phyloP scores from a whole-genome alignment of 108 stramenopile species.

The Nannochloropsis gaditana region DNA sequence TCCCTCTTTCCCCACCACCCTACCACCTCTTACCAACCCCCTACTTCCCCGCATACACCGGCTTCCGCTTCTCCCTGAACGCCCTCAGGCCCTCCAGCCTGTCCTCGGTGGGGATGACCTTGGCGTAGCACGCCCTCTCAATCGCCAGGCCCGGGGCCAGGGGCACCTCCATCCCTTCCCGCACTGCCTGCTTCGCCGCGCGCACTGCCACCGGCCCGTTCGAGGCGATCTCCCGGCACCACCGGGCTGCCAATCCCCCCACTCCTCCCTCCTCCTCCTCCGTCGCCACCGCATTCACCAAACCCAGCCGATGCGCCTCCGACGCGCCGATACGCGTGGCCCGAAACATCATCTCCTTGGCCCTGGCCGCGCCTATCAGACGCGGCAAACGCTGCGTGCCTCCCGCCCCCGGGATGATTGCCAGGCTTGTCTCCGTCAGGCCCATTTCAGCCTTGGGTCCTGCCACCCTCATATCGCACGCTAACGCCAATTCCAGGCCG shows the following conservation, averaged over 20 bases:
- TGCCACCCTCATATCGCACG: conserved; percentile 80
- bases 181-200: conserved; percentile 68
- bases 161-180: conserved; percentile 55
- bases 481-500: conserved; percentile 84
- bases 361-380: conserved; percentile 58
- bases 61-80: conserved; percentile 64
- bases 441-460: conserved; percentile 65
- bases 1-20: no score
- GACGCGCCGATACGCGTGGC: conserved; percentile 51
- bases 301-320: conserved; percentile 56
- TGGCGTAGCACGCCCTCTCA: conserved; percentile 60
- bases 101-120: conserved; percentile 61
- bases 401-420: conserved; percentile 84
- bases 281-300: conserved; percentile 58
- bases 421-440: conserved; percentile 87
- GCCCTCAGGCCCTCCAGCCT: conserved; percentile 67
- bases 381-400: conserved; percentile 70
- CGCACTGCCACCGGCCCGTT: conserved; percentile 69
- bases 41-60: conserved; percentile 61
- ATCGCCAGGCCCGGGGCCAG: conserved; percentile 61
- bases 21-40: not conserved
- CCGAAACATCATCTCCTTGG: conserved; percentile 70
- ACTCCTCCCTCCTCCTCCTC: conserved; percentile 31
- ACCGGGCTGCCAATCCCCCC: conserved; percentile 41
- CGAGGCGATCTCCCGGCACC: conserved; percentile 59